Evolutionary conservation across 441 rosid genomes (phyloP), one percentile per base, ranked within the genome.

Genomic region (Pelargonium citronellum): DNA sequence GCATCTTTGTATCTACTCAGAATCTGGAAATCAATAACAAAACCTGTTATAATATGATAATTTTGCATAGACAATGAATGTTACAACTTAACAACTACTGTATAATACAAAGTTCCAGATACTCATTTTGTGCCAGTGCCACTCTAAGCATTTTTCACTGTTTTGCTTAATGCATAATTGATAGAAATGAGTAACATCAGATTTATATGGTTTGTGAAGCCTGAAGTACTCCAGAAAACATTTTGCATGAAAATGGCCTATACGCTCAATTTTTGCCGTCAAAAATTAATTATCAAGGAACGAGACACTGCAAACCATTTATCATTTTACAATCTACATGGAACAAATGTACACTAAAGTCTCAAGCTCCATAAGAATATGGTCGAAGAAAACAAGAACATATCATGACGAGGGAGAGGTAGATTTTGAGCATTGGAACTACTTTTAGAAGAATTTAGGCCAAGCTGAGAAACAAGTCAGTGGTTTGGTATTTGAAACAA

Each of bases 11-110:
- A 58, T 20, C 30, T 58, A 4, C 19, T 58, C 63, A 13, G 63
- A 58, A 58, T 58, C 63, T 58, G 63, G 20, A 58, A 19, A 58
- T 20, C 63, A 58, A 58, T 19, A 58, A 15, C 30, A 17, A 57
- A 57, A 53, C 19, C 60, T 4, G 60, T 53, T 53, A n/a, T 5
- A 6, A 6, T 39, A 39, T 39, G 22, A 53, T 15, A 53, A 5
- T 6, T 53, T 53, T 53, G 60, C 20, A 53, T 5, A 53, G 20
- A 15, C 60, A 53, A 15, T 53, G 60, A n/a, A 53, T 7, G 17
- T 39, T 39, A 34, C 5, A 34, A 0, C 7, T 34, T 34, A 34
- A 34, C 39, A 34, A 34, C 39, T 4, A 34, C 39, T 34, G 39
- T 34, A 39, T 7, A 1, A 39, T 39, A 39, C 43, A 39, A 39